These are phyloP conservation scores for Apophysomyces elegans DNA, from an alignment of 371 early-diverging fungal genomes.

Conservation along the genomic window DNA sequence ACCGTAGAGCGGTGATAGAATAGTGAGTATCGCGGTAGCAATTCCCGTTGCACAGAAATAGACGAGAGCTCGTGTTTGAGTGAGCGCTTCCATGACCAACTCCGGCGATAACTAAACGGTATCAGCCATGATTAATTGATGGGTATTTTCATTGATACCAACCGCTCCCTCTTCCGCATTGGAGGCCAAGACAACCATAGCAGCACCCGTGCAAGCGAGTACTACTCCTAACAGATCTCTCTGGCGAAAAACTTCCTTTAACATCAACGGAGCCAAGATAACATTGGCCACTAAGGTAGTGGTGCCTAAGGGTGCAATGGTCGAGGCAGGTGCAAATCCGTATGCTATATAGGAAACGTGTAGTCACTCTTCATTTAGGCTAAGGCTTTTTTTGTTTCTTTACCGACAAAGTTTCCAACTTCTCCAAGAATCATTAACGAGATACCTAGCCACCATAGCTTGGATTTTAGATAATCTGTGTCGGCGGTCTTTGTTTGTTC, in stretches of 20 bases:
- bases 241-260: constrained; percentile 68
- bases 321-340: constrained; percentile 82
- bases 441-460: constrained; percentile 78
- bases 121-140: background rate
- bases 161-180: constrained; percentile 65
- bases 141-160: constrained; percentile 13
- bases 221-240: constrained; percentile 72
- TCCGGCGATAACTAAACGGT: constrained; percentile 62
- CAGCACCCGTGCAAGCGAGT: constrained; percentile 72
- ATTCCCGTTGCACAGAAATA: constrained; percentile 60
- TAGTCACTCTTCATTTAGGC: background rate
- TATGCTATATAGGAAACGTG: constrained; percentile 53
- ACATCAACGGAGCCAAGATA: constrained; percentile 72
- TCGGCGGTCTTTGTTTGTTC: constrained; percentile 42
- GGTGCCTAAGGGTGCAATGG: constrained; percentile 82
- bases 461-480: constrained; percentile 60
- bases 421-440: constrained; percentile 78
- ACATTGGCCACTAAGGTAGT: constrained; percentile 75
- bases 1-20: constrained; percentile 62
- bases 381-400: constrained; percentile 1
- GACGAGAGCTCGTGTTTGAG: constrained; percentile 61
- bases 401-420: constrained; percentile 63
- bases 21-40: constrained; percentile 43
- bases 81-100: constrained; percentile 61
- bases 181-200: constrained; percentile 69